Evolutionary conservation across 2,329 filamentous ascomycete genomes (phyloP).

Genomic region (Elsinoe batatas): DNA sequence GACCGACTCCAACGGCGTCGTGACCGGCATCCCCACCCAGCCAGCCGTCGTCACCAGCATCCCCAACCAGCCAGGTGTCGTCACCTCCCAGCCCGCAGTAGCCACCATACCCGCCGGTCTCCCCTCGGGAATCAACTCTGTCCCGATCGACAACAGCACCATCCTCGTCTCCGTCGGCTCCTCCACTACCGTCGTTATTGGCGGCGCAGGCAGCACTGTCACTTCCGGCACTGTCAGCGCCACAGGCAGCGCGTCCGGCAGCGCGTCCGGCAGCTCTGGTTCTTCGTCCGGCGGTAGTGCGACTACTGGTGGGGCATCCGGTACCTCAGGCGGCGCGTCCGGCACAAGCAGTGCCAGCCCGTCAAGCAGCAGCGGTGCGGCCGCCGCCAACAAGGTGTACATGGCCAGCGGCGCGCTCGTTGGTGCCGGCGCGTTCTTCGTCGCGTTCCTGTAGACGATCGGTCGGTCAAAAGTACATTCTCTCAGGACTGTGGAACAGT

Average conservation of each 20-base stretch:
- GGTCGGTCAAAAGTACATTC: not conserved
- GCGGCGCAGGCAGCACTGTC: conserved; percentile 19
- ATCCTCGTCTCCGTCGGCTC: conserved; percentile 26
- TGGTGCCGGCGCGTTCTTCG: conserved; percentile 29
- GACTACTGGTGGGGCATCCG: not conserved
- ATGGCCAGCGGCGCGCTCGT: conserved; percentile 26
- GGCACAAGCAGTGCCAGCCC: conserved; percentile 20
- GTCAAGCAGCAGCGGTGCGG: conserved; percentile 16
- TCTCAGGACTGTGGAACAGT: not conserved
- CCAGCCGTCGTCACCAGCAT: conserved; percentile 26
- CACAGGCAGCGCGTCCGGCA: not conserved
- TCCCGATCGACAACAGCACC: conserved; percentile 24
- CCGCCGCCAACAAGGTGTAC: conserved; percentile 23
- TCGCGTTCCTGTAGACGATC: conserved; percentile 27
- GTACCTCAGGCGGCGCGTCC: conserved; percentile 18
- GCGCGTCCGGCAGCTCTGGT: conserved; percentile 11
- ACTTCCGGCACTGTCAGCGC: conserved; percentile 15
- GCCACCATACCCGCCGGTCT: conserved; percentile 36
- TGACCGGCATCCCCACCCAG: conserved; percentile 39
- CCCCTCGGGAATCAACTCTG: conserved; percentile 25
- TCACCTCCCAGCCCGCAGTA: conserved; percentile 29
- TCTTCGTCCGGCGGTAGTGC: conserved; percentile 18
- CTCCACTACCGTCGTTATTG: conserved; percentile 25
- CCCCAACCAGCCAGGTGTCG: conserved; percentile 30
- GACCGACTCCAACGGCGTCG: conserved; percentile 41